Evolutionary conservation across 1,284 basidiomycete genomes (phyloP).

Genomic region (Heterobasidion irregulare): DNA sequence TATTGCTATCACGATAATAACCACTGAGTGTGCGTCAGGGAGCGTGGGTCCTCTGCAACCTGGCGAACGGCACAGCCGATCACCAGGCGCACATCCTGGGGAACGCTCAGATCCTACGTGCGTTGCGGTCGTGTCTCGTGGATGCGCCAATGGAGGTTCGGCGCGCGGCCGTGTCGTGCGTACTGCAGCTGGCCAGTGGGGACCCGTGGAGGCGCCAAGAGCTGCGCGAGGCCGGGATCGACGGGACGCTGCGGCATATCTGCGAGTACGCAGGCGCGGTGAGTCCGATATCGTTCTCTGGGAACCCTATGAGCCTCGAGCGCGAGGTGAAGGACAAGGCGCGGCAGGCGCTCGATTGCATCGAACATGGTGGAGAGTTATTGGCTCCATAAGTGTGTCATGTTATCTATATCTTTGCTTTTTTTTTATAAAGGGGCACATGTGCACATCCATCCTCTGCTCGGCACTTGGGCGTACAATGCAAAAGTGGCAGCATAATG

Average conservation of each 20-base stretch:
- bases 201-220: conserved; percentile 26
- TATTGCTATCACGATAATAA: neutral
- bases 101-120: conserved; percentile 38
- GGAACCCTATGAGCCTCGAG: conserved; percentile 26
- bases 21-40: conserved; percentile 27
- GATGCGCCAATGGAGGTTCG: conserved; percentile 49
- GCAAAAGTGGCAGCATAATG: no score
- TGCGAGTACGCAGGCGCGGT: conserved; percentile 37
- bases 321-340: conserved; percentile 48
- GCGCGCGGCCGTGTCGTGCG: conserved; percentile 49
- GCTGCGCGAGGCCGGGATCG: conserved; percentile 35
- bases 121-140: conserved; percentile 46
- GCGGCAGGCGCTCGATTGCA: conserved; percentile 27
- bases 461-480: no score
- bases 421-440: neutral
- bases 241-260: conserved; percentile 35
- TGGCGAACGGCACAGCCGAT: conserved; percentile 45
- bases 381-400: neutral
- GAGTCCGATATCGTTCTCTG: conserved; percentile 21
- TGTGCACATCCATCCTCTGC: no score
- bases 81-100: conserved; percentile 42
- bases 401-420: neutral
- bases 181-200: conserved; percentile 39
- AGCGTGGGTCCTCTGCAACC: conserved; percentile 51
- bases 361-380: neutral